phyloP scores from a whole-genome alignment of 2,329 filamentous ascomycete genomes.

The Ciborinia camelliae region DNA sequence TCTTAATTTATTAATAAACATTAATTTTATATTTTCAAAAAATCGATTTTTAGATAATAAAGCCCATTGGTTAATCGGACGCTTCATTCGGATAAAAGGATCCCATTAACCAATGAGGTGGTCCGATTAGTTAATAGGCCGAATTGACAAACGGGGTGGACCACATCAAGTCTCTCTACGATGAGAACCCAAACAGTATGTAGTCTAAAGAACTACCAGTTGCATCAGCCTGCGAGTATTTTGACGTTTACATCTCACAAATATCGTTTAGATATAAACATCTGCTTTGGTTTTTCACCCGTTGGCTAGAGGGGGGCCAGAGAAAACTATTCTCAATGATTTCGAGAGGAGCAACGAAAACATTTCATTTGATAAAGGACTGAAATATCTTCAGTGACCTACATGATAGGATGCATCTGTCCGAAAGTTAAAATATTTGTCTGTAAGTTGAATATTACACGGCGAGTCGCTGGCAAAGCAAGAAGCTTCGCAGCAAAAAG shows the following conservation, averaged over 20 bases:
- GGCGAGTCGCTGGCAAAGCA: background rate
- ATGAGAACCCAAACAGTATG: background rate
- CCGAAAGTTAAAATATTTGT: background rate
- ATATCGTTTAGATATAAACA: background rate
- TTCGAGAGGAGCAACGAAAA: background rate
- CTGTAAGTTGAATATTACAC: background rate
- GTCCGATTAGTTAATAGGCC: no score
- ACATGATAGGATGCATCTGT: background rate
- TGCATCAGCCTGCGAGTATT: no score
- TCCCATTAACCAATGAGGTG: no score
- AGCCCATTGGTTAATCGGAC: no score
- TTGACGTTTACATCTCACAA: no score
- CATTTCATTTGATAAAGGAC: background rate
- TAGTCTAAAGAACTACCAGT: no score
- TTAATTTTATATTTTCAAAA: no score
- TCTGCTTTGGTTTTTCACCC: background rate
- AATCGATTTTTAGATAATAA: no score
- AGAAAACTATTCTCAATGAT: background rate
- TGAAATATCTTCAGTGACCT: background rate
- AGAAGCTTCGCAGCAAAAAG: background rate
- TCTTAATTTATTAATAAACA: no score
- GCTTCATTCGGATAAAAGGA: no score
- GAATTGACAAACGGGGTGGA: no score
- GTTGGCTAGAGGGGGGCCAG: background rate
- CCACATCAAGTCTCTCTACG: background rate